Evolutionary conservation across 768 basidiomycete genomes (phyloP), one percentile per base, ranked within the genome.

Genomic region (Amanita molliuscula): DNA sequence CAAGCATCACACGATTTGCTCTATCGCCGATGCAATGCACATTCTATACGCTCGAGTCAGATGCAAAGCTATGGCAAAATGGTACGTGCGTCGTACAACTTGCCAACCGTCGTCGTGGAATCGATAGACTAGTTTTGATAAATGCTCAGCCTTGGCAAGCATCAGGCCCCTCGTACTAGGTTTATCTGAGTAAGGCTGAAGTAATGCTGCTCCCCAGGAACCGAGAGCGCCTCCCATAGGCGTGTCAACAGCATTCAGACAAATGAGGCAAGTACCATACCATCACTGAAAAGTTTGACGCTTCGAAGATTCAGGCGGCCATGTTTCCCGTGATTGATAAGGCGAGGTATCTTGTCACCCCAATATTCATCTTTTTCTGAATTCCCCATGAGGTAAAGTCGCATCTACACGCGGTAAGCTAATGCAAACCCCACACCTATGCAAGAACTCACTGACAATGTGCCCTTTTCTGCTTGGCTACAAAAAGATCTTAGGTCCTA

Each of bases 11-110:
- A 28, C 83, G 74, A 59, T 95, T 96, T 28, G 91, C 92, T 38
- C 81, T 79, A 59, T 98, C 95, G 1, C 89, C 89, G 8, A 90
- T 91, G 51, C 84, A 87, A 56, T 92, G 89, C 13, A 91, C 79
- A 54, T 91, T 92, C 93, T 96, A 46, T 15, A 13, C 31, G 18
- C n/a, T 16, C 20, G 28, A 40, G 43, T 38, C 23, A 34, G 20
- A 23, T 18, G 10, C 15, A 26, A 20, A 21, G 3, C 11, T 3
- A 31, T 36, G 50, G 13, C 43, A 46, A 6, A 47, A 47, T 40
- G 18, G 44, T 43, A 23, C 29, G 11, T 18, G 48, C 21, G 41
- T 69, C 85, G 54, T 59, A 94, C 92, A 49, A 91, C 84, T 67
- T 92, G 88, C 81, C 88, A 90, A 0, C 78, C 82, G 54, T 84